Evolutionary conservation across 2,329 filamentous ascomycete species (phyloP).

Genomic region (Penicillium glabrum): DNA sequence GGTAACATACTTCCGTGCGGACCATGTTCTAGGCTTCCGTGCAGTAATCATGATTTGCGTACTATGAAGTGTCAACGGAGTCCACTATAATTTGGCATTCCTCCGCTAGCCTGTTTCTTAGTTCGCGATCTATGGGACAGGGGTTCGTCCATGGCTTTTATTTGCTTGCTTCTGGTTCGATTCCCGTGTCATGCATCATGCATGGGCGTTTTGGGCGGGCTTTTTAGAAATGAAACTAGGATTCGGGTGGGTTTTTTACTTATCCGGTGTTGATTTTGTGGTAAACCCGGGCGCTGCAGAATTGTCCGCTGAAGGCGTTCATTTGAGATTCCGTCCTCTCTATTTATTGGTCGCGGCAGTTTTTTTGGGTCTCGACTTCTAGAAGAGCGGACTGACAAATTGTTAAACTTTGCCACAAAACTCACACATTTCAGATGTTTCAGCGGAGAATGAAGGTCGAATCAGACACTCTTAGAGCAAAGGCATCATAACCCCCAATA

Average conservation of each 20-base stretch:
- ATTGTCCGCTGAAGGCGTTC: not conserved
- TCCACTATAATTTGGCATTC: not conserved
- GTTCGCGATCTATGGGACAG: not conserved
- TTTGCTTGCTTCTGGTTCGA: not conserved
- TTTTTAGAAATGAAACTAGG: not conserved
- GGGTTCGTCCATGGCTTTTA: not conserved
- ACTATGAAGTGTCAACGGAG: not conserved
- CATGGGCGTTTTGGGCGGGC: conserved; percentile 8
- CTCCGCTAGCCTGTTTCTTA: not conserved
- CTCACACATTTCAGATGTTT: no score
- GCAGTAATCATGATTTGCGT: not conserved
- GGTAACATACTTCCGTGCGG: not conserved
- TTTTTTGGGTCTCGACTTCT: no score
- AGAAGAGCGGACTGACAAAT: no score
- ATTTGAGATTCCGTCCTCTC: no score
- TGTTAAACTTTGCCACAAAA: no score
- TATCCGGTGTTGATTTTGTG: not conserved
- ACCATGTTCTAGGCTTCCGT: not conserved
- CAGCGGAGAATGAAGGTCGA: no score
- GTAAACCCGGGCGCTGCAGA: not conserved
- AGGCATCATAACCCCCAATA: no score
- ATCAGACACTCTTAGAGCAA: no score
- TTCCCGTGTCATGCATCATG: conserved; percentile 19
- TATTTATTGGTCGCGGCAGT: no score
- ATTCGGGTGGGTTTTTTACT: not conserved